A percentile compares a stretch with the other conserved stretches of the same genome.
phyloP scores from a whole-genome alignment of 495 filamentous ascomycete species.

The Opeltia flavorubescens region DNA sequence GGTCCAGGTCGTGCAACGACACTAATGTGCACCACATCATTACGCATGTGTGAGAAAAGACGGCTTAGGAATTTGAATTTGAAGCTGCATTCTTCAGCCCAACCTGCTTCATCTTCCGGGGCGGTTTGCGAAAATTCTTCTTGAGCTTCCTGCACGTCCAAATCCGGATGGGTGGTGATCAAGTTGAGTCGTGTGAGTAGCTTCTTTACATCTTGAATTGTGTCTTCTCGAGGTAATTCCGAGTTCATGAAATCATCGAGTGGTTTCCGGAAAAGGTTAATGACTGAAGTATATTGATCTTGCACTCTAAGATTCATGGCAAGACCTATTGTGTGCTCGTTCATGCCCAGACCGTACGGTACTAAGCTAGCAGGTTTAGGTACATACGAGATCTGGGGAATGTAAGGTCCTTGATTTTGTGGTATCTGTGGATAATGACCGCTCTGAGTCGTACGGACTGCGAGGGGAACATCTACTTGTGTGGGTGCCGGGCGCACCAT shows the following conservation, averaged over 20 bases:
- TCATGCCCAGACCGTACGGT: slow-evolving; percentile 5
- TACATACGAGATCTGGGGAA: slow-evolving; percentile 8
- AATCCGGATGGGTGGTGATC: slow-evolving; percentile 38
- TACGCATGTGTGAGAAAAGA: slow-evolving; percentile 30
- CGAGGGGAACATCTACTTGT: slow-evolving; percentile 5
- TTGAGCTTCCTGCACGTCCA: slow-evolving; percentile 29
- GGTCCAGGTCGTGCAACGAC: slow-evolving; percentile 30
- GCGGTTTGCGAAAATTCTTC: slow-evolving; percentile 22
- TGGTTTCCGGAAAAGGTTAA: slow-evolving; percentile 11
- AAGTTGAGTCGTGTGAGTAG: slow-evolving; percentile 32
- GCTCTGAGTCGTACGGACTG: slow-evolving; percentile 5
- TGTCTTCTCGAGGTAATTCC: slow-evolving; percentile 5
- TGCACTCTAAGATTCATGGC: slow-evolving; percentile 15
- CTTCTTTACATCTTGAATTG: slow-evolving; percentile 22
- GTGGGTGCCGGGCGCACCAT: slow-evolving; percentile 9
- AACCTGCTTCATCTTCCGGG: slow-evolving; percentile 32
- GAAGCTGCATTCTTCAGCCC: slow-evolving; percentile 41
- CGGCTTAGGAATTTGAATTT: slow-evolving; percentile 43
- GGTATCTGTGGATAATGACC: slow-evolving; percentile 11
- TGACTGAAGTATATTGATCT: slow-evolving; percentile 17
- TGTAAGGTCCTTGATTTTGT: slow-evolving; percentile 14
- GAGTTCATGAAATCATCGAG: slow-evolving; percentile 12
- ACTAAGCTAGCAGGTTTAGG: slow-evolving; percentile 6
- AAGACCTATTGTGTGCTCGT: slow-evolving; percentile 17
- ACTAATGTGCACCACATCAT: slow-evolving; percentile 30